Conservation (phyloP, 2,329 filamentous ascomycete species). For the Orbilia quercus region DNA sequence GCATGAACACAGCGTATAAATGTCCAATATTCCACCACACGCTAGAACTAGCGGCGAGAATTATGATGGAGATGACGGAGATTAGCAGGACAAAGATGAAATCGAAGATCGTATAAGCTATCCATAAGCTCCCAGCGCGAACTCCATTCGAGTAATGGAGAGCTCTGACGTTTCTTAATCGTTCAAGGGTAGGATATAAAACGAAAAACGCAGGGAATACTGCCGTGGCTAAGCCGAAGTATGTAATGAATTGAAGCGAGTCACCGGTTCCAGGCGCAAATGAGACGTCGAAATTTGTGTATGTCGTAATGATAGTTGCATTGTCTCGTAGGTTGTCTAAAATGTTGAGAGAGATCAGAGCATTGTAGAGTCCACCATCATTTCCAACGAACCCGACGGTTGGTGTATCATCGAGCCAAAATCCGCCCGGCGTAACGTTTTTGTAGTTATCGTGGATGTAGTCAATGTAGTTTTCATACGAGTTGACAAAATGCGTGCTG, state of each 20-base stretch:
- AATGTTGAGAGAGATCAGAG: constrained; percentile 73
- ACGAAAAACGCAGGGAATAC: constrained; percentile 88
- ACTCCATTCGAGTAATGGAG: constrained; percentile 94
- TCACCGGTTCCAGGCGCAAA: constrained; percentile 75
- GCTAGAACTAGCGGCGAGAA: constrained; percentile 70
- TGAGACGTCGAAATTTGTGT: constrained; percentile 79
- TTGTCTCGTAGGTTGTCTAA: constrained; percentile 75
- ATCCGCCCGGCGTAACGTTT: constrained; percentile 79
- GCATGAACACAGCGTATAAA: constrained; percentile 80
- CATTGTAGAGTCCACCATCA: constrained; percentile 68
- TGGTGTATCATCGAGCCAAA: constrained; percentile 75
- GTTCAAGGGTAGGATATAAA: constrained; percentile 87
- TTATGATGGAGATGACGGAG: constrained; percentile 68
- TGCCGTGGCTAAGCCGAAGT: constrained; percentile 81
- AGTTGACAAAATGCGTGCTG: constrained; percentile 70
- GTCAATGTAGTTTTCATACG: constrained; percentile 74
- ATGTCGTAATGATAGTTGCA: constrained; percentile 76
- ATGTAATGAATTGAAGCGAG: constrained; percentile 80
- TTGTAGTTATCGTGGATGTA: constrained; percentile 73
- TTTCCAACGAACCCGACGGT: constrained; percentile 79
- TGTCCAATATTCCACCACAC: constrained; percentile 84
- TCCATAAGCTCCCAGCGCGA: constrained; percentile 81
- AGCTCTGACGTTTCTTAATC: constrained; percentile 80
- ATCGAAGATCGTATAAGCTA: constrained; percentile 84
- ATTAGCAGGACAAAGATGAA: constrained; percentile 74